Evolutionary conservation across 1,284 basidiomycete species (phyloP).

Genomic region (Austropuccinia psidii): DNA sequence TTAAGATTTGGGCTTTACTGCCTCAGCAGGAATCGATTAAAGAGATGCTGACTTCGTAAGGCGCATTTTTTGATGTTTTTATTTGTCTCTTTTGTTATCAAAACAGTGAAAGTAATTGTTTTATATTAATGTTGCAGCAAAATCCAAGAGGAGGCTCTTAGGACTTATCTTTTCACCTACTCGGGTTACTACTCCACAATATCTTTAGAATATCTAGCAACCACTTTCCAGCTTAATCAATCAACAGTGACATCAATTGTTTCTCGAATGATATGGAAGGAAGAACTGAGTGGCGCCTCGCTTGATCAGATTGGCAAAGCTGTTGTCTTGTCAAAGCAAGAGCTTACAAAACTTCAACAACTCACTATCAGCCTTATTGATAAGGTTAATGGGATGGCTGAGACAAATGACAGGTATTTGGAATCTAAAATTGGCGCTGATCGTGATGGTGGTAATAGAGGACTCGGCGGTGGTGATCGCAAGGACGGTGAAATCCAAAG

Average conservation of each 20-base stretch:
- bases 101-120: slow-evolving; percentile 23
- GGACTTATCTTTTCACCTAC: slow-evolving; percentile 98
- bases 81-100: background rate
- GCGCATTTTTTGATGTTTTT: slow-evolving; percentile 34
- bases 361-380: slow-evolving; percentile 80
- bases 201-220: slow-evolving; percentile 74
- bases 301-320: slow-evolving; percentile 81
- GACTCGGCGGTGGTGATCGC: slow-evolving; percentile 2
- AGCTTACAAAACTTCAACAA: slow-evolving; percentile 80
- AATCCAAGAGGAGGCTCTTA: slow-evolving; percentile 94
- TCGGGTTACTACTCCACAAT: slow-evolving; percentile 87
- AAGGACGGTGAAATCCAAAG: slow-evolving; percentile 28
- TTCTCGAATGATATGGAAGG: slow-evolving; percentile 98
- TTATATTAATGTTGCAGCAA: slow-evolving; percentile 55
- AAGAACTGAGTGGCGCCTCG: slow-evolving; percentile 77
- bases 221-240: slow-evolving; percentile 75
- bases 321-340: slow-evolving; percentile 80
- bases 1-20: slow-evolving; percentile 98
- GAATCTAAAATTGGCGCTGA: slow-evolving; percentile 69
- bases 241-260: slow-evolving; percentile 81
- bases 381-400: slow-evolving; percentile 76
- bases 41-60: slow-evolving; percentile 83
- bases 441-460: slow-evolving; percentile 10
- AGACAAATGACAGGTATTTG: slow-evolving; percentile 90
- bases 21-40: slow-evolving; percentile 80